These are phyloP conservation scores for Pseudogymnoascus sp. DNA, from an alignment of 2,329 filamentous ascomycete species.

Conservation along the genomic window DNA sequence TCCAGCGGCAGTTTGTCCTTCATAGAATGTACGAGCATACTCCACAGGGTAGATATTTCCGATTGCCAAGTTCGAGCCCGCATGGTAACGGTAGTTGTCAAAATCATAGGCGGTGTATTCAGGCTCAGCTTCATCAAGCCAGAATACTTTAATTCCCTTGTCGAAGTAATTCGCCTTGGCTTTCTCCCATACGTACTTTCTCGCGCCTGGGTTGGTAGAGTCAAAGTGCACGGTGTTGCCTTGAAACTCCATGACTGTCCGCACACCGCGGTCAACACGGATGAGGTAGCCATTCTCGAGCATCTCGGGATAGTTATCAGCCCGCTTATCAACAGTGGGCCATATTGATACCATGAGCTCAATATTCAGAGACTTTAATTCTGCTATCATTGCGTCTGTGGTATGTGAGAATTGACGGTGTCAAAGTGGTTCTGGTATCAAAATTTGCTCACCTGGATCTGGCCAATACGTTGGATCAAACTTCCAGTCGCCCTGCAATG, in stretches of 20 bases:
- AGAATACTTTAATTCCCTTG: conserved; percentile 55
- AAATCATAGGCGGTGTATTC: conserved; percentile 59
- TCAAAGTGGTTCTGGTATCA: not conserved
- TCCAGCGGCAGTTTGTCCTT: conserved; percentile 41
- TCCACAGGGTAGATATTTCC: conserved; percentile 53
- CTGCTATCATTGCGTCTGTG: conserved; percentile 51
- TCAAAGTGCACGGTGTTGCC: conserved; percentile 54
- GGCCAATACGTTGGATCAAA: conserved; percentile 59
- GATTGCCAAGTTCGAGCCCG: conserved; percentile 43
- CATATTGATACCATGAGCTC: conserved; percentile 64
- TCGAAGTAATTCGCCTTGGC: conserved; percentile 52
- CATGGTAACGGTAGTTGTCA: conserved; percentile 54
- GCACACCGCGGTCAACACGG: conserved; percentile 49
- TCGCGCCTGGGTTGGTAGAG: conserved; percentile 51
- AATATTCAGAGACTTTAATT: conserved; percentile 48
- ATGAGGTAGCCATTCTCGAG: conserved; percentile 51
- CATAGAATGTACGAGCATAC: conserved; percentile 51
- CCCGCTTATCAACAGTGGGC: conserved; percentile 53
- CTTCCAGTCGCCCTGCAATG: conserved; percentile 57
- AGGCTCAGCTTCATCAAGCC: conserved; percentile 62
- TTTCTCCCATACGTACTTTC: conserved; percentile 50
- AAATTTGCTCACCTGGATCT: conserved; percentile 41
- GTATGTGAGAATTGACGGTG: conserved; percentile 2
- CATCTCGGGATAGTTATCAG: conserved; percentile 55
- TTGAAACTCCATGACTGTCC: conserved; percentile 49